These are phyloP conservation scores for Cajanus cajan DNA, from an alignment of 306 rosid genomes.

Conservation along the genomic window DNA sequence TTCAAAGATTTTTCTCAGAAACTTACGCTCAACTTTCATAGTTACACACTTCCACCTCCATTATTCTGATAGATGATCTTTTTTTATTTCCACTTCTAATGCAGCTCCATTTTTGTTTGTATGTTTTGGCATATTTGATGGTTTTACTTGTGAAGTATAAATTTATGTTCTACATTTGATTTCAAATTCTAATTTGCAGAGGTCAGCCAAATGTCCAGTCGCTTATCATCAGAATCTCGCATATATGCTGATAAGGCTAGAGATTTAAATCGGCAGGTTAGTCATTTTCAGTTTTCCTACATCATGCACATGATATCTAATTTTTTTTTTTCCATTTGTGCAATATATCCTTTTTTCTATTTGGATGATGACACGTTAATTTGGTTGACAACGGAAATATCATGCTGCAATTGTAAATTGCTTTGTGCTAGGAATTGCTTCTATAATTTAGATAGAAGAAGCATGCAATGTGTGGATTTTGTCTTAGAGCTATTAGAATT, in stretches of 20 bases:
- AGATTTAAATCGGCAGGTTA: conserved; percentile 92
- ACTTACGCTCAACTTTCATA: conserved; percentile 5
- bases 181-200: conserved; percentile 59
- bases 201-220: conserved; percentile 98
- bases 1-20: background rate
- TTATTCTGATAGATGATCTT: background rate
- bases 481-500: background rate
- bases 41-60: background rate
- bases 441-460: conserved; percentile 17
- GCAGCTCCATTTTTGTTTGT: background rate
- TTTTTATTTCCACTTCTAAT: conserved; percentile 3
- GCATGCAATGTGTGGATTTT: background rate
- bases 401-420: background rate
- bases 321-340: too few species aligned
- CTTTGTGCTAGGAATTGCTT: conserved; percentile 10
- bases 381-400: conserved; percentile 1
- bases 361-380: background rate
- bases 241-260: conserved; percentile 90
- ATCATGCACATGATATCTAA: background rate
- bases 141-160: conserved; percentile 13
- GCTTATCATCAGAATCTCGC: conserved; percentile 93
- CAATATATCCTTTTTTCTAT: background rate
- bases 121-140: conserved; percentile 5
- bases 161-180: conserved; percentile 14
- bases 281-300: conserved; percentile 36